These are phyloP conservation scores for Haplosporangium sp. DNA, from an alignment of 371 early-diverging fungal genomes.

Conservation along the genomic window DNA sequence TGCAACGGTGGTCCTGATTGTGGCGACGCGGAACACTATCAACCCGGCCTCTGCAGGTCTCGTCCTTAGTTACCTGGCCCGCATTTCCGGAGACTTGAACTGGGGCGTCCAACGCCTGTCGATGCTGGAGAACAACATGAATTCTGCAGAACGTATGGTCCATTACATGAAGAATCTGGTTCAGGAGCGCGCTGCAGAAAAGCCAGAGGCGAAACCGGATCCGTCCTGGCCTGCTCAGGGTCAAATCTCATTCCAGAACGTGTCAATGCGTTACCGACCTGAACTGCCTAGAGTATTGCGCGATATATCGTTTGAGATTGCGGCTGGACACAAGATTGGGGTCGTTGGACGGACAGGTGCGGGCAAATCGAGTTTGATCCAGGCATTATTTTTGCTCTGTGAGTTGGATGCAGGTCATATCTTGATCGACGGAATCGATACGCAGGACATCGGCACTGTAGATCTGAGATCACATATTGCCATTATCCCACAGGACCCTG, in stretches of 20 bases:
- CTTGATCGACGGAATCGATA: constrained; percentile 82
- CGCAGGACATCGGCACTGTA: constrained; percentile 77
- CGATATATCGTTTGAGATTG: constrained; percentile 72
- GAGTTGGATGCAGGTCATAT: constrained; percentile 85
- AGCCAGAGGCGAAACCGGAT: constrained; percentile 62
- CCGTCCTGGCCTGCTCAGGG: constrained; percentile 65
- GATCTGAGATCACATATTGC: constrained; percentile 83
- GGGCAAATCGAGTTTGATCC: constrained; percentile 90
- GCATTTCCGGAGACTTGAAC: constrained; percentile 48
- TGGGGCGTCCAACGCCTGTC: constrained; percentile 46
- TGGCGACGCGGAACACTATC: constrained; percentile 35
- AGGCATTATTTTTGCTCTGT: constrained; percentile 91
- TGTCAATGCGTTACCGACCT: constrained; percentile 71
- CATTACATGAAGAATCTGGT: constrained; percentile 64
- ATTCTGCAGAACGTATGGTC: constrained; percentile 75
- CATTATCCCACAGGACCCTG: constrained; percentile 97
- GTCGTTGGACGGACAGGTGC: constrained; percentile 94
- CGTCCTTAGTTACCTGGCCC: constrained; percentile 42
- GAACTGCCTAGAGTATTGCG: constrained; percentile 61
- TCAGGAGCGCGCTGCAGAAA: constrained; percentile 32
- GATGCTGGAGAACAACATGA: constrained; percentile 72
- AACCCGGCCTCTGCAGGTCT: constrained; percentile 38
- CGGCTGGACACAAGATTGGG: constrained; percentile 85
- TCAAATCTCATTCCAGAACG: constrained; percentile 67
- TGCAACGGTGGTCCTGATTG: constrained; percentile 37